Percentiles rank a stretch among this genome's conserved stretches.
Conservation (phyloP, 768 basidiomycete species). For the Boletus pseudo-olivaceus region DNA sequence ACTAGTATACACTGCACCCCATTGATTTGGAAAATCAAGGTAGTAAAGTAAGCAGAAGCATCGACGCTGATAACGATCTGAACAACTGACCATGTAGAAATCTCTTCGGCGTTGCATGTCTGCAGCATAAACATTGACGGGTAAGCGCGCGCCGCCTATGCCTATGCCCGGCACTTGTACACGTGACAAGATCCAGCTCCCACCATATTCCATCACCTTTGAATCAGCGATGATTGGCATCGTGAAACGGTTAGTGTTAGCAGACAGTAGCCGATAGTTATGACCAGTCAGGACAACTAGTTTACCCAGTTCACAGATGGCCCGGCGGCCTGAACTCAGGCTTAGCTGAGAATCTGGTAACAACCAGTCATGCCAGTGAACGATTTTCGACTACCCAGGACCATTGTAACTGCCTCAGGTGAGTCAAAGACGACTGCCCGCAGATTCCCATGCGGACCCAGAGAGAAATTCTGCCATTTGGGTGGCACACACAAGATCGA, state of each 20-base stretch:
- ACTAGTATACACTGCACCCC: not conserved
- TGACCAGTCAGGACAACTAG: no score
- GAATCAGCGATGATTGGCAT: no score
- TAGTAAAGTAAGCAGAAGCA: not conserved
- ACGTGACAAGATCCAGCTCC: not conserved
- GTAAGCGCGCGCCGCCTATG: no score
- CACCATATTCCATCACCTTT: not conserved
- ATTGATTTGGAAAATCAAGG: not conserved
- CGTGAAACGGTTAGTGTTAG: no score
- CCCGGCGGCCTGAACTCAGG: no score
- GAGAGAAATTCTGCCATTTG: not conserved
- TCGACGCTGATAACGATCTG: not conserved
- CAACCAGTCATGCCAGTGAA: not conserved
- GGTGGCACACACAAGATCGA: not conserved
- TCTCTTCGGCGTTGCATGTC: not conserved
- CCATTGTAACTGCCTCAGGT: not conserved
- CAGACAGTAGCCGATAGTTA: no score
- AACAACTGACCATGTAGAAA: not conserved
- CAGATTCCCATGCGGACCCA: no score
- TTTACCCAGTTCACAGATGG: no score
- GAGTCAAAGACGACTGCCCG: not conserved
- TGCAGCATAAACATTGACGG: no score
- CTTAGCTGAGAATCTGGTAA: not conserved
- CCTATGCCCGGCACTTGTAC: not conserved
- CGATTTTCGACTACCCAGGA: not conserved